Percentiles rank a stretch among this genome's conserved stretches.
Conservation (phyloP, 2,329 filamentous ascomycete species). For the Talaromyces verruculosus region DNA sequence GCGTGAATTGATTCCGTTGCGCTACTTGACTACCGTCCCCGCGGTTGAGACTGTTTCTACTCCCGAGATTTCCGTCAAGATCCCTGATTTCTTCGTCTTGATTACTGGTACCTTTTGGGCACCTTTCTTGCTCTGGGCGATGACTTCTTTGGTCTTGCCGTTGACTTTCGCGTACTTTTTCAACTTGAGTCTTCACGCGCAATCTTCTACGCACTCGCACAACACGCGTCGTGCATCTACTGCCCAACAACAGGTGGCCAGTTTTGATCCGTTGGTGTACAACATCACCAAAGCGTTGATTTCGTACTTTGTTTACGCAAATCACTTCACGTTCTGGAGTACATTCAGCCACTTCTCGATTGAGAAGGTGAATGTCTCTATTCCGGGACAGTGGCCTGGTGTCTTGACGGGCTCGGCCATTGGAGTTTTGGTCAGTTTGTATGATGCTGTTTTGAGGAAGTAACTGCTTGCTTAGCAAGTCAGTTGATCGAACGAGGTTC, state of each 20-base stretch:
- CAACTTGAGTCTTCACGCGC: constrained; percentile 68
- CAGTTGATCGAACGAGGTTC: not conserved
- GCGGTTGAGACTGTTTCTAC: constrained; percentile 58
- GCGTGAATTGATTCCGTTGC: constrained; percentile 67
- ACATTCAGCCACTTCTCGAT: constrained; percentile 39
- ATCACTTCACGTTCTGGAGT: constrained; percentile 40
- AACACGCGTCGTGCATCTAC: constrained; percentile 29
- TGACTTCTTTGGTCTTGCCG: constrained; percentile 71
- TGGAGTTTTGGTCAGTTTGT: constrained; percentile 44
- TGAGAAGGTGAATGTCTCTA: constrained; percentile 37
- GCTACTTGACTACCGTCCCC: constrained; percentile 72
- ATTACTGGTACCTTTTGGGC: constrained; percentile 80
- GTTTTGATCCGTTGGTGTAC: constrained; percentile 82
- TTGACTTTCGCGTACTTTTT: constrained; percentile 79
- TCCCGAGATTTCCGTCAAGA: constrained; percentile 60
- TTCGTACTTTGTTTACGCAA: constrained; percentile 76
- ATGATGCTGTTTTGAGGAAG: constrained; percentile 49
- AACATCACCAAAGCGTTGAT: constrained; percentile 83
- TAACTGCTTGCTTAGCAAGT: constrained; percentile 23
- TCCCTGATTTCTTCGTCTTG: constrained; percentile 80
- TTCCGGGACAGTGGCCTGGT: constrained; percentile 43
- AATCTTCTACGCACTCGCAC: constrained; percentile 26
- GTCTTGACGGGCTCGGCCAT: constrained; percentile 44
- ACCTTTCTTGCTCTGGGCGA: constrained; percentile 71
- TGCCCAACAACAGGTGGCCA: constrained; percentile 28